A percentile compares a stretch with the other conserved stretches of the same genome.
phyloP scores from a whole-genome alignment of 1,284 basidiomycete species.

The Ustilago curta region DNA sequence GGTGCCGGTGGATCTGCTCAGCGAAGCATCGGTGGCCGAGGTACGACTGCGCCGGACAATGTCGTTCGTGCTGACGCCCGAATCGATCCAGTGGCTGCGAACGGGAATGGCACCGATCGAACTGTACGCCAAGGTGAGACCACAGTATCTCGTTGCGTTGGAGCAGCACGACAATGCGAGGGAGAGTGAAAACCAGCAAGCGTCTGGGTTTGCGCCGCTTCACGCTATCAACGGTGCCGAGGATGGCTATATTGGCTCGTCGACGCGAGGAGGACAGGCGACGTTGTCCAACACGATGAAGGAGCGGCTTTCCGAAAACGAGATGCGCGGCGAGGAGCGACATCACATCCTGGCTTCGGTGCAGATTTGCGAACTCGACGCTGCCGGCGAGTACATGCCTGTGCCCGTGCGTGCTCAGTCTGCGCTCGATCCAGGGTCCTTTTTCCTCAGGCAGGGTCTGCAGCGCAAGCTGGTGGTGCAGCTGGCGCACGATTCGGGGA shows the following conservation, averaged over 20 bases:
- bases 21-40: slow-evolving; percentile 36
- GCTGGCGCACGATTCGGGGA: slow-evolving; percentile 87
- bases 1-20: slow-evolving; percentile 48
- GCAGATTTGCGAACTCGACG: slow-evolving; percentile 86
- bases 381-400: slow-evolving; percentile 84
- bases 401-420: slow-evolving; percentile 84
- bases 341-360: slow-evolving; percentile 90
- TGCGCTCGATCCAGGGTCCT: slow-evolving; percentile 84
- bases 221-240: slow-evolving; percentile 18
- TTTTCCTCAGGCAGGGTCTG: slow-evolving; percentile 90
- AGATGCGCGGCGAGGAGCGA: slow-evolving; percentile 86
- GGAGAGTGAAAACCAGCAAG: slow-evolving; percentile 20
- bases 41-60: slow-evolving; percentile 56
- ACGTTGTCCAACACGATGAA: slow-evolving; percentile 42
- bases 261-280: background rate
- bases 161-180: slow-evolving; percentile 51
- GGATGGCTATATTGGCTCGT: background rate
- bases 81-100: slow-evolving; percentile 48
- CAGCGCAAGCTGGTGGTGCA: slow-evolving; percentile 84
- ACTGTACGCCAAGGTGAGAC: slow-evolving; percentile 49
- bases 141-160: slow-evolving; percentile 38
- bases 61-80: slow-evolving; percentile 53
- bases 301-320: slow-evolving; percentile 78
- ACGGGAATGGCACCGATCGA: slow-evolving; percentile 51
- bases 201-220: slow-evolving; percentile 25